Base-by-base conservation (phyloP, 2,329 filamentous ascomycete genomes). In the Clarireedia monteithiana region DNA sequence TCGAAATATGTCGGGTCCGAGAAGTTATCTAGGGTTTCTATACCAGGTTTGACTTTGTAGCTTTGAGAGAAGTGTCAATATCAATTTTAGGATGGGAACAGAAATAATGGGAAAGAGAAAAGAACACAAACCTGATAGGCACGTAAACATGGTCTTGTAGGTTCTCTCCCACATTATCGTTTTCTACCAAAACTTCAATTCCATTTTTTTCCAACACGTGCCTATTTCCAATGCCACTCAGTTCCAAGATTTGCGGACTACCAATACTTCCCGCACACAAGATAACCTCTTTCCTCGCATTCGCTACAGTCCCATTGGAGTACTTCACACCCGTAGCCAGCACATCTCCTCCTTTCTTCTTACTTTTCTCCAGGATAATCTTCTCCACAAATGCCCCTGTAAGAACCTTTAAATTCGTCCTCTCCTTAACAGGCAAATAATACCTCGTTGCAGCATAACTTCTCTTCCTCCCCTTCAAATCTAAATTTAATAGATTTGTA, bases 371-470 rank as follows among this genome's bases (percentile, higher is more conserved):
- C 6, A 59, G 42, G 7, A 56, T 47, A 68, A 95, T 74, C 70
- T 84, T 87, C 68, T 83, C 87, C 58, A 95, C 89, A 82, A 88
- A 91, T 17, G 89, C 86, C 66, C 92, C 85, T 66, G 88, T 94
- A 56, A 95, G 76, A 57, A 95, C 77, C 45, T 87, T 91, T 68
- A 95, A 72, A 74, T 95, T 95, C 4, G 52, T 27, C 30, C 64
- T 42, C 9, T 24, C 39, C 3, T 49, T 50, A 39, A 39, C 55
- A 15, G 58, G 42, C n/a, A 48, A 12, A 36, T 61, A 63, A 34
- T 66, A 67, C 10, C 56, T 62, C 17, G 59, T 60, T 2, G 57
- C 63, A 6, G 63, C 48, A 50, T 61, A 60, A 27, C 53, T 63
- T 42, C 62, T 53, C 50, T 47, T 53, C 15, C 42, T 36, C 5